Percentiles rank a stretch among this genome's conserved stretches.
Evolutionary conservation across 352 stramenopile genomes (phyloP).

Genomic region (Phytophthora nicotianae): DNA sequence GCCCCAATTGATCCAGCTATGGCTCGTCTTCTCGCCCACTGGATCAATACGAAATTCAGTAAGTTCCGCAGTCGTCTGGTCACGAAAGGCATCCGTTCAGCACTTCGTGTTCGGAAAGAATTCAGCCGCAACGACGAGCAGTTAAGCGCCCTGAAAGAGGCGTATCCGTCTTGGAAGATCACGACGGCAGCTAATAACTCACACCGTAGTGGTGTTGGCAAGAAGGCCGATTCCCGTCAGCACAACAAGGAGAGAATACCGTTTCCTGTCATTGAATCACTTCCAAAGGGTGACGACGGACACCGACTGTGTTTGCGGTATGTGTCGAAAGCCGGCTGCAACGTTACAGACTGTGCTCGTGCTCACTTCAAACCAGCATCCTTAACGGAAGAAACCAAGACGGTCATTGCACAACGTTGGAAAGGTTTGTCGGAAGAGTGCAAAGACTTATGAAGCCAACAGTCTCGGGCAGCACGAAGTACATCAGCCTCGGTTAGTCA

Average conservation of each 20-base stretch:
- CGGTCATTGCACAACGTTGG: slow-evolving; percentile 10
- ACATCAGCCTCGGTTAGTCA: too few species aligned
- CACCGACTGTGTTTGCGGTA: slow-evolving; percentile 1
- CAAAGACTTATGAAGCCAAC: slow-evolving; percentile 20
- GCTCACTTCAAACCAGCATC: slow-evolving; percentile 2
- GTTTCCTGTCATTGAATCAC: neutral
- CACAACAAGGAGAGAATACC: too few species aligned
- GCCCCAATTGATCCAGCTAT: neutral
- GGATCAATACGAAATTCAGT: slow-evolving; percentile 13
- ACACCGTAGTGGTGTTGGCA: too few species aligned
- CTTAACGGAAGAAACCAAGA: slow-evolving; percentile 6
- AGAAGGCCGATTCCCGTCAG: slow-evolving; percentile 1
- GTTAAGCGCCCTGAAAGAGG: neutral
- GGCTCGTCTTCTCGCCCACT: slow-evolving; percentile 12
- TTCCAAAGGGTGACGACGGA: slow-evolving; percentile 8
- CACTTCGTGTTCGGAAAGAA: neutral
- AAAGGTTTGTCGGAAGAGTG: neutral
- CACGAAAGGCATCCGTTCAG: neutral
- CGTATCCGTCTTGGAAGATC: neutral
- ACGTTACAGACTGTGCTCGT: neutral
- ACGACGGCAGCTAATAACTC: neutral
- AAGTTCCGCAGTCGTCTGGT: slow-evolving; percentile 7
- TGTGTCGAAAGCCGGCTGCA: slow-evolving; percentile 9
- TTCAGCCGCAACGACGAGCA: slow-evolving; percentile 16
- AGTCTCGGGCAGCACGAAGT: neutral